Percentiles rank a stretch among this genome's conserved stretches.
These are phyloP conservation scores for Panaeolus papilionaceus DNA, from an alignment of 768 basidiomycete species.

Conservation along the genomic window DNA sequence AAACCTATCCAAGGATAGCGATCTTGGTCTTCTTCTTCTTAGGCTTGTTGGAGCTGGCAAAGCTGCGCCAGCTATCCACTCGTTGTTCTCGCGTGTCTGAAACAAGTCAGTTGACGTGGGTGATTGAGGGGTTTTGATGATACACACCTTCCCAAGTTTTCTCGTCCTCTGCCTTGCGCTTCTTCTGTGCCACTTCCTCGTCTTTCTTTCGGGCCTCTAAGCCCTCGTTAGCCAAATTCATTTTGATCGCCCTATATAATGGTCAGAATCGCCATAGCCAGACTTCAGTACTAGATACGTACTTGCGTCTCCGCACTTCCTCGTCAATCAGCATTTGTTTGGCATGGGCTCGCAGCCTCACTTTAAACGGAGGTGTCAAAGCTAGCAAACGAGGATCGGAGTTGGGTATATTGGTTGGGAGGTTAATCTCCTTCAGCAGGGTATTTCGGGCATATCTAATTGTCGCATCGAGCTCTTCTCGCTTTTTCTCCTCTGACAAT, in stretches of 20 bases:
- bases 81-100: conserved; percentile 79
- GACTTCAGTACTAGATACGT: conserved; percentile 32
- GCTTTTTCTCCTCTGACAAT: conserved; percentile 76
- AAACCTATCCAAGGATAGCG: conserved; percentile 64
- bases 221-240: conserved; percentile 92
- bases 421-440: conserved; percentile 65
- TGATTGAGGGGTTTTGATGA: background rate
- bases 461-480: conserved; percentile 81
- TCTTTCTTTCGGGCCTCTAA: conserved; percentile 94
- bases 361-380: conserved; percentile 68
- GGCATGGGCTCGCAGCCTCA: conserved; percentile 69
- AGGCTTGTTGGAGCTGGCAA: conserved; percentile 61
- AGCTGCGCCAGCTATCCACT: conserved; percentile 85
- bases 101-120: conserved; percentile 9
- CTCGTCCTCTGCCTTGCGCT: conserved; percentile 90
- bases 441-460: conserved; percentile 76
- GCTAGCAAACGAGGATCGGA: conserved; percentile 64
- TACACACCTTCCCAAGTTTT: conserved; percentile 85
- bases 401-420: conserved; percentile 65
- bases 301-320: conserved; percentile 87
- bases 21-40: conserved; percentile 87
- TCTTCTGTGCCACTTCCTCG: conserved; percentile 76
- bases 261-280: conserved; percentile 14
- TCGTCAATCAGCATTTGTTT: conserved; percentile 92
- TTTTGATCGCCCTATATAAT: conserved; percentile 74